Evolutionary conservation across 257 asterid species (phyloP), one percentile per base, ranked within the genome.

Genomic region (Misopates orontium): DNA sequence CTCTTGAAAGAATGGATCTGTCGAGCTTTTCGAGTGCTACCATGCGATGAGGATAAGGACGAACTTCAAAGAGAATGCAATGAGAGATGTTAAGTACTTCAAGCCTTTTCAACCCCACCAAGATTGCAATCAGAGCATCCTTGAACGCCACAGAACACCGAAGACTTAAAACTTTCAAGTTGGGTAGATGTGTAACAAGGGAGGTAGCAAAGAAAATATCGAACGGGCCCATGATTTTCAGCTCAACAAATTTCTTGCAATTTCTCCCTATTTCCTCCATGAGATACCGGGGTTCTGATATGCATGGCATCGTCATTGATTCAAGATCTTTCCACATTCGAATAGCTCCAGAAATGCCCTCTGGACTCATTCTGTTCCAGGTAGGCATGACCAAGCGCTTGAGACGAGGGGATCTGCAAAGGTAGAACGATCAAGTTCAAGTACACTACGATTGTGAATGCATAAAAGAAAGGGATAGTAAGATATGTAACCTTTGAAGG

Each of bases 61-160:
- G 78, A 15, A 16, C 72, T 21, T 90, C 95, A 53, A 82, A 45
- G 20, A 87, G 66, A 1, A 79, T 41, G 69, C 95, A 90, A 32
- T 87, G 92, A 16, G 96, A 85, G 63, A 90, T 82, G 84, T 90
- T 90, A 40, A 90, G 88, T 68, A 87, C 95, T 76, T 87, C 90
- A 28, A 90, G 75, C 12, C 77, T 79, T 24, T 58, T 79, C 49
- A 90, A 54, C 42, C 77, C 76, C 17, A 85, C 95, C 80, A 90
- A 74, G 73, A 87, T 71, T 18, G 73, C 72, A 62, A 79, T 20
- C 28, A 90, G 66, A 12, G 95, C 88, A 0, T 78, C 87, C 79
- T 64, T 85, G 13, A 54, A 60, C 65, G 87, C 56, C 59, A 73
- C 53, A 0, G 95, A 75, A 77, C 97, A 90, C n/a, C 90, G 88